Percentiles rank a stretch among this genome's conserved stretches.
These are phyloP conservation scores for Chalaropsis ovoidea DNA, from an alignment of 2,329 filamentous ascomycete genomes.

Conservation along the genomic window DNA sequence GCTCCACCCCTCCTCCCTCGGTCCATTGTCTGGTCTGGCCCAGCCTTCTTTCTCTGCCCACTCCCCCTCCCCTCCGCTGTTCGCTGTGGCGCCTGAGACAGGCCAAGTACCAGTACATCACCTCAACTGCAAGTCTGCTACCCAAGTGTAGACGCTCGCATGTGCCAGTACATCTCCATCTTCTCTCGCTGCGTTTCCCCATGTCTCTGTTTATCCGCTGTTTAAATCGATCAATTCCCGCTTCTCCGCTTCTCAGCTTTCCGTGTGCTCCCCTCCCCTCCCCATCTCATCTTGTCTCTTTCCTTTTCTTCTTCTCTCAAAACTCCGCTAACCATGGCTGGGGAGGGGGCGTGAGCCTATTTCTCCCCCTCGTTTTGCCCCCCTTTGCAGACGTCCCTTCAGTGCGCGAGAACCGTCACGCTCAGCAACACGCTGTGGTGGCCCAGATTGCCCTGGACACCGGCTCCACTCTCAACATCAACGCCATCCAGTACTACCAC, in stretches of 20 bases:
- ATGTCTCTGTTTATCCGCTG: neutral
- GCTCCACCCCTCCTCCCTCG: no score
- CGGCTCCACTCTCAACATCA: slow-evolving; percentile 13
- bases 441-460: slow-evolving; percentile 13
- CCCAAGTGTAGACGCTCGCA: slow-evolving; percentile 33
- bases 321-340: slow-evolving; percentile 9
- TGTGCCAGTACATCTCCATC: slow-evolving; percentile 27
- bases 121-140: slow-evolving; percentile 29
- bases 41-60: neutral
- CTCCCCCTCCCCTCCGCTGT: neutral
- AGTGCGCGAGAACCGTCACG: slow-evolving; percentile 3
- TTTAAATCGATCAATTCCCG: slow-evolving; percentile 14
- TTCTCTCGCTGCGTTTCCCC: slow-evolving; percentile 13
- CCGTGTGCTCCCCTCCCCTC: neutral
- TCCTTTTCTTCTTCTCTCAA: slow-evolving; percentile 3
- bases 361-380: neutral
- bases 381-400: slow-evolving; percentile 4
- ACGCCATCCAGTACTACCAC: slow-evolving; percentile 19
- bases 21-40: neutral
- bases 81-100: neutral
- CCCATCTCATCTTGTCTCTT: slow-evolving; percentile 15
- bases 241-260: slow-evolving; percentile 1
- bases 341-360: slow-evolving; percentile 18
- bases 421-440: neutral
- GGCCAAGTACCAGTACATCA: neutral